Conservation (phyloP, 1,139 yeast species). For the Magnusiomyces clavatus region DNA sequence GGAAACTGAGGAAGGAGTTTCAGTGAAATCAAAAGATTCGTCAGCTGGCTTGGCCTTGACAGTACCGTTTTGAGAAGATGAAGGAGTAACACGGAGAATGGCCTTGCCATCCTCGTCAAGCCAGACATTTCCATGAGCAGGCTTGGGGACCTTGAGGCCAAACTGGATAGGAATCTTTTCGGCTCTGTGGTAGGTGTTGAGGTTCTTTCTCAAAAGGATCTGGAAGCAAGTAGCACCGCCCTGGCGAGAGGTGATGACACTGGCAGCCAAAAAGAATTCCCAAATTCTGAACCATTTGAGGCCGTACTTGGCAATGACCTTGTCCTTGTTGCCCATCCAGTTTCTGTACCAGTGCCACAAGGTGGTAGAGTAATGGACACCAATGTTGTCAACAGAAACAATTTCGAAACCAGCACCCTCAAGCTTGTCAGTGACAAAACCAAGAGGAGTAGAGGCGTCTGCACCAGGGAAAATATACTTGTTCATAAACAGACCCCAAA, state of each 20-base stretch:
- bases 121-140: slow-evolving; percentile 44
- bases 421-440: slow-evolving; percentile 67
- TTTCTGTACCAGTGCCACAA: slow-evolving; percentile 94
- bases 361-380: slow-evolving; percentile 89
- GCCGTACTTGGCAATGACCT: slow-evolving; percentile 75
- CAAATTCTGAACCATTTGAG: slow-evolving; percentile 87
- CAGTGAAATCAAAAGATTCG: slow-evolving; percentile 1
- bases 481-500: slow-evolving; percentile 96
- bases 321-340: slow-evolving; percentile 81
- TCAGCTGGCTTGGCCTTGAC: slow-evolving; percentile 1
- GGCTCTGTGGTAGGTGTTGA: slow-evolving; percentile 76
- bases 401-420: slow-evolving; percentile 86
- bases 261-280: slow-evolving; percentile 81
- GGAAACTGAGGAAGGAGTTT: slow-evolving; percentile 2
- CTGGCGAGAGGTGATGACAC: slow-evolving; percentile 82
- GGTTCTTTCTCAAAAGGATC: slow-evolving; percentile 81
- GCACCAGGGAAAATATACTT: slow-evolving; percentile 97
- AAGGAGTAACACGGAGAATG: neutral
- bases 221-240: slow-evolving; percentile 93
- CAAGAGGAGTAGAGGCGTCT: slow-evolving; percentile 90
- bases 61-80: neutral
- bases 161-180: slow-evolving; percentile 73
- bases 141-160: slow-evolving; percentile 64
- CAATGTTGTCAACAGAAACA: slow-evolving; percentile 77
- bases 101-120: slow-evolving; percentile 27